Evolutionary conservation across 129 eudicot genomes (phyloP).

Genomic region (Rutidosis leptorrhynchoides): DNA sequence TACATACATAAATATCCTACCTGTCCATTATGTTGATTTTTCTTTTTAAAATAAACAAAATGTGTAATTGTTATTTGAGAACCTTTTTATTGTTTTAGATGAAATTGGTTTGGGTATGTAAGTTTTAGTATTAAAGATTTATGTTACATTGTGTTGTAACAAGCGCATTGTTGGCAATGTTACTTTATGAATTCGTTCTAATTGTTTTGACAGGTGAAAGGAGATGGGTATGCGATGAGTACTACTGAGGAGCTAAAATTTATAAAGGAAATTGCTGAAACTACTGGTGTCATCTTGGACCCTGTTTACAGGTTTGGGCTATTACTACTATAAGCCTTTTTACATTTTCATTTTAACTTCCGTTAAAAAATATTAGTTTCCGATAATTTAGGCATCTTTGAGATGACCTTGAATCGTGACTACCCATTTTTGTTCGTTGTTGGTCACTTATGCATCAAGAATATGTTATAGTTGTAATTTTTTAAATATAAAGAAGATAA

Average conservation of each 20-base stretch:
- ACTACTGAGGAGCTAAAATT: constrained; percentile 74
- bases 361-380: background rate
- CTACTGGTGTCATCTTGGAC: constrained; percentile 81
- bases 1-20: background rate
- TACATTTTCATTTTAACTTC: background rate
- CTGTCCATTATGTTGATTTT: too few relatives aligned
- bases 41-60: background rate
- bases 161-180: background rate
- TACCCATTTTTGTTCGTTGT: too few relatives aligned
- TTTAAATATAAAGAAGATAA: too few relatives aligned
- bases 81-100: background rate
- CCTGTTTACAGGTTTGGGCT: constrained; percentile 80
- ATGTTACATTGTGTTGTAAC: background rate
- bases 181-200: background rate
- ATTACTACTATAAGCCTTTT: background rate
- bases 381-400: background rate
- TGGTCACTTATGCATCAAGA: too few relatives aligned
- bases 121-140: background rate
- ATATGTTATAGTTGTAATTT: too few relatives aligned
- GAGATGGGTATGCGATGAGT: constrained; percentile 89
- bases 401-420: too few relatives aligned
- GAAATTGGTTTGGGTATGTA: background rate
- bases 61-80: background rate
- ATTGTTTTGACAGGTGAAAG: constrained; percentile 60
- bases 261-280: constrained; percentile 72